Evolutionary conservation across 306 rosid species (phyloP).

Genomic region (apple (Malus domestica)): DNA sequence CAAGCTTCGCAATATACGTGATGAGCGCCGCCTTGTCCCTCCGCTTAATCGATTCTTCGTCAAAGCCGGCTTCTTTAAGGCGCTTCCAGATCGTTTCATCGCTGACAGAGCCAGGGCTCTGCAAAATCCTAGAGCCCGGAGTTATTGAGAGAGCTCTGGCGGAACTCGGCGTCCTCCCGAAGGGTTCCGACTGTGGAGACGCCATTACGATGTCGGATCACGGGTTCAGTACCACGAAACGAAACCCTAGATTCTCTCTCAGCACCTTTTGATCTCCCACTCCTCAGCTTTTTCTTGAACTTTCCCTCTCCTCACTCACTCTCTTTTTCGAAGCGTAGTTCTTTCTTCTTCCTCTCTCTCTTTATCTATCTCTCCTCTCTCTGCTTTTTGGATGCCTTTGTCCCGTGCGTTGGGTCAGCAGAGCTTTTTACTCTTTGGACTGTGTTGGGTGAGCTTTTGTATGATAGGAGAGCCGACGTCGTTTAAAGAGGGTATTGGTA

Average conservation of each 20-base stretch:
- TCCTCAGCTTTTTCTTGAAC: neutral
- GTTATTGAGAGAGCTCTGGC: slow-evolving; percentile 52
- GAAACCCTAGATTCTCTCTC: slow-evolving; percentile 15
- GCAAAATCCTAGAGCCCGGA: slow-evolving; percentile 82
- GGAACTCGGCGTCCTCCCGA: slow-evolving; percentile 24
- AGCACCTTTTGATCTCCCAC: neutral
- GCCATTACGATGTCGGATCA: slow-evolving; percentile 40
- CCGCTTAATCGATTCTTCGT: slow-evolving; percentile 70
- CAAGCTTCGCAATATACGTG: slow-evolving; percentile 81
- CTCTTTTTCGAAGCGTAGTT: neutral
- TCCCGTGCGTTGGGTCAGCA: neutral
- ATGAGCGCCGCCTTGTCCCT: slow-evolving; percentile 91
- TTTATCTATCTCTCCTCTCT: neutral
- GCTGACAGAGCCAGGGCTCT: slow-evolving; percentile 39
- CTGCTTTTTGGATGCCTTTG: neutral
- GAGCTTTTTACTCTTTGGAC: neutral
- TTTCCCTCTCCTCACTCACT: neutral
- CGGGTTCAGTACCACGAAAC: neutral
- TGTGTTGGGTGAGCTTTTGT: slow-evolving; percentile 7
- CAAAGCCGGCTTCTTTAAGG: slow-evolving; percentile 71
- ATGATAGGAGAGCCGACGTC: slow-evolving; percentile 3
- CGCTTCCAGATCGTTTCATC: slow-evolving; percentile 90
- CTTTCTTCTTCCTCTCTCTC: neutral
- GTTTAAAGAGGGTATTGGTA: neutral
- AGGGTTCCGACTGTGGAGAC: slow-evolving; percentile 41